Conservation (phyloP, 805 yeast species). For the Starmerella stigmatis region DNA sequence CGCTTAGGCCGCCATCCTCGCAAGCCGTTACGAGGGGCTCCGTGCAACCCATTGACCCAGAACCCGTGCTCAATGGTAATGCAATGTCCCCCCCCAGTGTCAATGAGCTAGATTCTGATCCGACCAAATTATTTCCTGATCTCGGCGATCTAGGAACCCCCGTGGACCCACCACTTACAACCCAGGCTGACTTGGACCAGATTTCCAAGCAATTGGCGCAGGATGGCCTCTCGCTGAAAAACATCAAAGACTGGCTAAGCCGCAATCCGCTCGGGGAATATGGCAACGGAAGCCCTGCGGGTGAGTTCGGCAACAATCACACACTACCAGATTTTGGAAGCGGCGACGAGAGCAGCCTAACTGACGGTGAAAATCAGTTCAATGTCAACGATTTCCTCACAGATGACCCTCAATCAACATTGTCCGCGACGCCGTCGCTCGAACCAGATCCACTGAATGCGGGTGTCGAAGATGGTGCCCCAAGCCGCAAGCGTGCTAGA, state of each 20-base stretch:
- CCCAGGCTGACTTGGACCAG: constrained; percentile 18
- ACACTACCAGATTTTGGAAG: too few species aligned
- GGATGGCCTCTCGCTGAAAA: constrained; percentile 17
- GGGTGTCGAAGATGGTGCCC: constrained; percentile 3
- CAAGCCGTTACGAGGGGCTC: too few species aligned
- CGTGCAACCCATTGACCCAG: not conserved
- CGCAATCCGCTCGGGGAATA: constrained; percentile 8
- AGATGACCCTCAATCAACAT: constrained; percentile 5
- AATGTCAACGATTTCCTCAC: constrained; percentile 25
- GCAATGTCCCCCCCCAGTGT: too few species aligned
- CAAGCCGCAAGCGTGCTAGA: constrained; percentile 9
- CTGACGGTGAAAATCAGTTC: constrained; percentile 16
- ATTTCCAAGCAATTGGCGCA: constrained; percentile 13
- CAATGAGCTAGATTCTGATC: constrained; percentile 8
- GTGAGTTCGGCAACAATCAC: too few species aligned
- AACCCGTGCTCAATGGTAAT: constrained; percentile 6
- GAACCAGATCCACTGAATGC: not conserved
- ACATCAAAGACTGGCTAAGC: constrained; percentile 20
- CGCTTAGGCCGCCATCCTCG: not conserved
- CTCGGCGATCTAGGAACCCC: constrained; percentile 10
- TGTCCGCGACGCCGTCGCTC: constrained; percentile 1
- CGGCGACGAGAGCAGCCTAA: not conserved
- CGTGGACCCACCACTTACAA: constrained; percentile 14
- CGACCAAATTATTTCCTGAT: constrained; percentile 21
- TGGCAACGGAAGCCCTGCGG: too few species aligned